Conservation (phyloP, 2,329 filamentous ascomycete genomes). For the Trichoderma polysporum region DNA sequence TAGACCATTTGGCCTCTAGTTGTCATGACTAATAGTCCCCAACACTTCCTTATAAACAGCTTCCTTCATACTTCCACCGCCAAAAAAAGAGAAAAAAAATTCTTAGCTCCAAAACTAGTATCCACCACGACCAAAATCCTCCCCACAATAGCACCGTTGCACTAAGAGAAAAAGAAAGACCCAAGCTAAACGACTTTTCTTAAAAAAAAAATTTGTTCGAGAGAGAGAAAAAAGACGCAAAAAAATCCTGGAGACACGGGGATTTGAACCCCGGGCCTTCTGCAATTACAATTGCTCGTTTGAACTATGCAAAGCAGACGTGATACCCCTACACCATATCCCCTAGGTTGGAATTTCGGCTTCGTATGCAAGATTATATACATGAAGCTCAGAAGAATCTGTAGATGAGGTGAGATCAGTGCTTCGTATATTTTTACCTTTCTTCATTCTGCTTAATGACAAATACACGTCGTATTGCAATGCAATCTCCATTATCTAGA, state of each 20-base stretch:
- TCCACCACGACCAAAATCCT: background rate
- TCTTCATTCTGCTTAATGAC: background rate
- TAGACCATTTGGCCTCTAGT: conserved; percentile 22
- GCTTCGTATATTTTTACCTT: too few relatives aligned
- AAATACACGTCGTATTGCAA: background rate
- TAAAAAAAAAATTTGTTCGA: background rate
- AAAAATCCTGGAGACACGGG: conserved; percentile 8
- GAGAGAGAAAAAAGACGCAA: background rate
- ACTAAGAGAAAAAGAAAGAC: background rate
- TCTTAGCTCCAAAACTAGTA: background rate
- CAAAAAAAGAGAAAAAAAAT: background rate
- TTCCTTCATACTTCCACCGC: background rate
- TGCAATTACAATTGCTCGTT: background rate
- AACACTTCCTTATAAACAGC: background rate
- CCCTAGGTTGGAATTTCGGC: background rate
- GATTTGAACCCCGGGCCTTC: conserved; percentile 16
- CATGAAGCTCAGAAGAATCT: fast-evolving
- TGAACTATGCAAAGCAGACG: conserved; percentile 12
- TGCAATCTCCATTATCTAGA: background rate
- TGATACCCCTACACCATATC: conserved; percentile 17
- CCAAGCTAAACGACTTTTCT: background rate
- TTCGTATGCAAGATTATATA: background rate
- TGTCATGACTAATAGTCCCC: background rate
- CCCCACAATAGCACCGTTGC: background rate
- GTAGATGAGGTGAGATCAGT: too few relatives aligned